Conservation (phyloP, 352 stramenopile genomes). For the Aphanomyces cochlioides region DNA sequence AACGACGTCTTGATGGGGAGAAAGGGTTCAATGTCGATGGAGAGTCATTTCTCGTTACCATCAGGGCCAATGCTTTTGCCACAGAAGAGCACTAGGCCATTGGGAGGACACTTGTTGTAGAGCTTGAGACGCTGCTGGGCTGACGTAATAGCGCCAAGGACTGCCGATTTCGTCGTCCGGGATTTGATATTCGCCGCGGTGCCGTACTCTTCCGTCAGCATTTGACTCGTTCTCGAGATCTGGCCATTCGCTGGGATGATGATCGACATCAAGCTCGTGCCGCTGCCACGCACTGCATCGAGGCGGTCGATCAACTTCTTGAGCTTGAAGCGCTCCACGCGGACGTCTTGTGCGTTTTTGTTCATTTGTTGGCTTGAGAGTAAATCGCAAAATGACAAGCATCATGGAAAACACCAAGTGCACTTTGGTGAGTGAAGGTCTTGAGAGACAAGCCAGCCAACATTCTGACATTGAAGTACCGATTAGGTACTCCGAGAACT, state of each 20-base stretch:
- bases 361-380: neutral
- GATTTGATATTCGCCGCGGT: slow-evolving; percentile 99
- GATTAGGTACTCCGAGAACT: neutral
- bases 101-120: slow-evolving; percentile 95
- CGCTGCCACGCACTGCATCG: slow-evolving; percentile 88
- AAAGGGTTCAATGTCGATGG: slow-evolving; percentile 99
- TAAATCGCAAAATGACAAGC: slow-evolving; percentile 1
- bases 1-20: slow-evolving; percentile 99
- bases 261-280: slow-evolving; percentile 99
- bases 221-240: slow-evolving; percentile 97
- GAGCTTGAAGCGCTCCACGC: slow-evolving; percentile 99
- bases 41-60: slow-evolving; percentile 99
- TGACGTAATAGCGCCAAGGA: slow-evolving; percentile 98
- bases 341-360: slow-evolving; percentile 54
- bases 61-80: slow-evolving; percentile 99
- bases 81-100: slow-evolving; percentile 99
- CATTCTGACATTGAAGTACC: neutral
- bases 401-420: neutral
- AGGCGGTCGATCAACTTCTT: slow-evolving; percentile 99
- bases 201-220: slow-evolving; percentile 98
- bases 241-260: slow-evolving; percentile 99
- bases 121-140: slow-evolving; percentile 99
- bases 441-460: neutral
- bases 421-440: neutral
- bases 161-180: slow-evolving; percentile 97